Evolutionary conservation across 306 rosid species (phyloP).

Genomic region (Canavalia ensiformis): DNA sequence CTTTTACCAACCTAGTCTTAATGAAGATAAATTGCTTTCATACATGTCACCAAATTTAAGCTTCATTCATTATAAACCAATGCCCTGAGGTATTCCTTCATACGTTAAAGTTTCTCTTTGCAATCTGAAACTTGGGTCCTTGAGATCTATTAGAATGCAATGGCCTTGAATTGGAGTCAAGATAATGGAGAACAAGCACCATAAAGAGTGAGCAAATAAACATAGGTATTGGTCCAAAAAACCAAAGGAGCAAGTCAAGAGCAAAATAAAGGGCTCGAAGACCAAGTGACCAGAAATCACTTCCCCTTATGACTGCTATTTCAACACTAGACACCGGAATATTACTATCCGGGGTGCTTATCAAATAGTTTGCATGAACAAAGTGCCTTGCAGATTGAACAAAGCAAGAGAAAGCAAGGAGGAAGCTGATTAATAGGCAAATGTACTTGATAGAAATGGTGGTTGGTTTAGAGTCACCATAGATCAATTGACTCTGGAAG

Average conservation of each 20-base stretch:
- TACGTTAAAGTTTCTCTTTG: constrained; percentile 22
- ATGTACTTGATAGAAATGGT: constrained; percentile 71
- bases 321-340: constrained; percentile 65
- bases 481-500: constrained; percentile 61
- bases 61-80: constrained; percentile 25
- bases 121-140: constrained; percentile 5
- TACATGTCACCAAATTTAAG: neutral
- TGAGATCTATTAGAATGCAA: constrained; percentile 47
- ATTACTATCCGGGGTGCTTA: constrained; percentile 66
- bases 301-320: constrained; percentile 73
- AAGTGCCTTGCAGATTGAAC: constrained; percentile 79
- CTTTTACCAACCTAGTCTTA: neutral
- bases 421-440: constrained; percentile 69
- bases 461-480: constrained; percentile 65
- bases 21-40: constrained; percentile 5
- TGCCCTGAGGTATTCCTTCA: constrained; percentile 23
- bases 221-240: constrained; percentile 93
- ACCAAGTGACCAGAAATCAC: constrained; percentile 85
- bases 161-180: constrained; percentile 72
- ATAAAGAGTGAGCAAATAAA: constrained; percentile 62
- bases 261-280: constrained; percentile 82
- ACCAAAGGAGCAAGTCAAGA: constrained; percentile 74
- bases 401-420: constrained; percentile 75
- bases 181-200: constrained; percentile 60
- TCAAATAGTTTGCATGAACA: constrained; percentile 80